Evolutionary conservation across 2,329 filamentous ascomycete species (phyloP).

Genomic region (Didymella pinodella): DNA sequence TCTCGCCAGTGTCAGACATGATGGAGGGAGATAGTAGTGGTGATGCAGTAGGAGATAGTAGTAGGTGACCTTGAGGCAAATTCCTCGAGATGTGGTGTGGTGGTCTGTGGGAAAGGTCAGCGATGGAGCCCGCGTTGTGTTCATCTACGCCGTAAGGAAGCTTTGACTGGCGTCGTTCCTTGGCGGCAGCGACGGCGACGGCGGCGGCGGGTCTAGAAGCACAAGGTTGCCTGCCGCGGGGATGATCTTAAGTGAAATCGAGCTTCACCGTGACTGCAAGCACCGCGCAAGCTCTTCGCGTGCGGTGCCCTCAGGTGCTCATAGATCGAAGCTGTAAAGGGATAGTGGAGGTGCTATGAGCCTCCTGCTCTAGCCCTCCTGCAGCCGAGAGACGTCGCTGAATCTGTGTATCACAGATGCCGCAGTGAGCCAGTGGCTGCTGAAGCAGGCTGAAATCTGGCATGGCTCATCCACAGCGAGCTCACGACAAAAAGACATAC

Average conservation of each 20-base stretch:
- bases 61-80: not conserved
- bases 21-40: constrained; percentile 1
- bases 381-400: not conserved
- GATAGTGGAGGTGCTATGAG: not conserved
- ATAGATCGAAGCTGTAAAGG: not conserved
- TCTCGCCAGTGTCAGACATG: constrained; percentile 19
- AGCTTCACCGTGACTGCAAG: not conserved
- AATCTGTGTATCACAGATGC: not conserved
- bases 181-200: constrained; percentile 2
- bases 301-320: not conserved
- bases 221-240: not conserved
- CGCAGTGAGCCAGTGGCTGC: not conserved
- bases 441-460: not conserved
- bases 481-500: not conserved
- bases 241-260: constrained; percentile 4
- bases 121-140: constrained; percentile 1
- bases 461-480: not conserved
- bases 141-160: constrained; percentile 8
- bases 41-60: not conserved
- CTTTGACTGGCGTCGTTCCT: constrained; percentile 6
- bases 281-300: not conserved
- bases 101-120: constrained; percentile 1
- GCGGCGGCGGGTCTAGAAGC: not conserved
- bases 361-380: not conserved
- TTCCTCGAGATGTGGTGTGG: not conserved